phyloP scores from a whole-genome alignment of 2,329 filamentous ascomycete species.

The Akanthomyces dipterigenus region DNA sequence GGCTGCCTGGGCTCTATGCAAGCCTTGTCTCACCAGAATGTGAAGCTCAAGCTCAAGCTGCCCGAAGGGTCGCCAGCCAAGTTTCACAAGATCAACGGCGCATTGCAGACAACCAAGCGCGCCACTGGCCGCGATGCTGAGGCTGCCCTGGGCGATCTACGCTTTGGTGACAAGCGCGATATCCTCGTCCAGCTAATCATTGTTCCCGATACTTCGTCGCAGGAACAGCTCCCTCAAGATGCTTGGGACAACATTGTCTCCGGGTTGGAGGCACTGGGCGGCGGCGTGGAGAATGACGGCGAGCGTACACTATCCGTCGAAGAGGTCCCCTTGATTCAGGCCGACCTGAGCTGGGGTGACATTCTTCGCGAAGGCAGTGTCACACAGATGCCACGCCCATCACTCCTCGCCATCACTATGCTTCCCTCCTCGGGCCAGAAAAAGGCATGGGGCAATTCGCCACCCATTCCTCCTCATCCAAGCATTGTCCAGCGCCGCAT shows the following conservation, averaged over 20 bases:
- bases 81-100: constrained; percentile 97
- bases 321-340: constrained; percentile 90
- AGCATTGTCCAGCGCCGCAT: constrained; percentile 93
- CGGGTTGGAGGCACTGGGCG: constrained; percentile 85
- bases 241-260: constrained; percentile 97
- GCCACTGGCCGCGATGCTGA: constrained; percentile 93
- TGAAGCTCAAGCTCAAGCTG: constrained; percentile 86
- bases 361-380: constrained; percentile 82
- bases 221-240: constrained; percentile 84
- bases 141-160: constrained; percentile 81
- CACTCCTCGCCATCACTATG: constrained; percentile 92
- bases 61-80: constrained; percentile 96
- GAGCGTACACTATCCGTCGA: constrained; percentile 80
- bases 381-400: constrained; percentile 81
- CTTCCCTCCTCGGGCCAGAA: constrained; percentile 64
- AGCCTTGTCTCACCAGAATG: constrained; percentile 95
- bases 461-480: constrained; percentile 90
- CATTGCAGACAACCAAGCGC: constrained; percentile 91
- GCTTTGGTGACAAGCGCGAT: constrained; percentile 91
- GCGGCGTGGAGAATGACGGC: constrained; percentile 78
- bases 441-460: constrained; percentile 58
- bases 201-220: constrained; percentile 71
- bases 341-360: constrained; percentile 88
- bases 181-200: constrained; percentile 93
- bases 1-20: constrained; percentile 90